Conservation (phyloP, 805 yeast genomes). For the Candida xyloterini region DNA sequence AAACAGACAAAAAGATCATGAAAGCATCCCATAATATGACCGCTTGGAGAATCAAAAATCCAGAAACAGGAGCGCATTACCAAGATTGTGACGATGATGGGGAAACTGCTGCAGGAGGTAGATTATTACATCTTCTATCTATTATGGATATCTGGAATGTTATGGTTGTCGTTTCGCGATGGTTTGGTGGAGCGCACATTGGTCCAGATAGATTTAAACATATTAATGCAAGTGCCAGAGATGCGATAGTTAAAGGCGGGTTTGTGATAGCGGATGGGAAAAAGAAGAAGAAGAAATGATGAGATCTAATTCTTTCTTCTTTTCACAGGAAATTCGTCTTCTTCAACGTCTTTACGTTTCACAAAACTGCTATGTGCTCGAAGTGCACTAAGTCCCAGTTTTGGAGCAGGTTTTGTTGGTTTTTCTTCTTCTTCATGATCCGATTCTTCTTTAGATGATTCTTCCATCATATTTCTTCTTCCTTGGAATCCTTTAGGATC, state of each 20-base stretch:
- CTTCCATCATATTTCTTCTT: constrained; percentile 14
- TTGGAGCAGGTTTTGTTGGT: background rate
- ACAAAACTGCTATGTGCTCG: constrained; percentile 7
- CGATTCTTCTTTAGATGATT: constrained; percentile 24
- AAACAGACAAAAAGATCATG: constrained; percentile 62
- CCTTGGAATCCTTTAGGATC: constrained; percentile 4
- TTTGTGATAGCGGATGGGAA: constrained; percentile 33
- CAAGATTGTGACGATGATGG: constrained; percentile 98
- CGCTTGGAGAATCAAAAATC: constrained; percentile 75
- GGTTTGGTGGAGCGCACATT: constrained; percentile 90
- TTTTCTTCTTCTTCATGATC: background rate
- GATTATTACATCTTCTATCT: constrained; percentile 74
- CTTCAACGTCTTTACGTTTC: constrained; percentile 5
- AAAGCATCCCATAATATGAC: constrained; percentile 78
- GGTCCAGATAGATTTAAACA: constrained; percentile 96
- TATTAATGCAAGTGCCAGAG: constrained; percentile 84
- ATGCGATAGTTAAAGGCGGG: constrained; percentile 69
- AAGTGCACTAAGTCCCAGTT: constrained; percentile 6
- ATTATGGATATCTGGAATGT: constrained; percentile 78
- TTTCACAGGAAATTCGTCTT: constrained; percentile 14
- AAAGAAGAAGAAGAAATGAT: constrained; percentile 28
- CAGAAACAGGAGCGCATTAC: constrained; percentile 47
- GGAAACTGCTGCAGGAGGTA: constrained; percentile 91
- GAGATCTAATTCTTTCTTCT: constrained; percentile 15
- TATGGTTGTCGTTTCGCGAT: constrained; percentile 80